Evolutionary conservation across 2,329 filamentous ascomycete genomes (phyloP), one percentile per base, ranked within the genome.

Genomic region (Trichoderma lentiforme): DNA sequence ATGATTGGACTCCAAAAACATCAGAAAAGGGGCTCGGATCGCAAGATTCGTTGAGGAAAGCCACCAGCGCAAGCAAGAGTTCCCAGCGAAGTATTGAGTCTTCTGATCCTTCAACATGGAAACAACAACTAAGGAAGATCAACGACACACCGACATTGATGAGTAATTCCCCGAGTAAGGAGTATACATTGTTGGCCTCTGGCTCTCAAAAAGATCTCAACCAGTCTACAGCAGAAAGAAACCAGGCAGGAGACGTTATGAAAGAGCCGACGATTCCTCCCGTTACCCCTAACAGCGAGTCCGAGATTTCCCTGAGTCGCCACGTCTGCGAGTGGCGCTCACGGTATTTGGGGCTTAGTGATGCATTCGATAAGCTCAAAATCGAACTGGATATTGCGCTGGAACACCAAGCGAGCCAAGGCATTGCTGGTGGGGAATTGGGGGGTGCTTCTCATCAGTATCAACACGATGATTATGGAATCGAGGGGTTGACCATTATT

Each of bases 401-500:
- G n/a, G 56, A 69, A 26, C 56, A 69, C n/a, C 66, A 69, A 53
- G 39, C 36, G 21, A 36, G 11, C 14, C n/a, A 51, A 28, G n/a
- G 8, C 32, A 11, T 14, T 24, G 26, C 18, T 9, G 28, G 32
- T 51, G 26, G 39, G 21, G 57, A 34, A 36, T 9, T 8, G 32
- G 51, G 18, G 11, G 39, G 28, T 28, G 24, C 39, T 18, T 65
- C 66, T 3, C 39, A 63, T 1, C 71, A 73, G 14, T 39, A 72
- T n/a, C 69, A 68, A 12, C 74, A 70, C 43, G 80, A 80, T 18
- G 81, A 84, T 28, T 74, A 84, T 60, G 82, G 82, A 18, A 83
- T 87, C 34, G 81, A 85, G 72, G 85, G 85, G 12, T 76, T 87
- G 66, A 87, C 85, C 6, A 84, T 87, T 72, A 83, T 87, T 61